These are phyloP conservation scores for Pythium sukuiense DNA, from an alignment of 352 stramenopile genomes.

Conservation along the genomic window DNA sequence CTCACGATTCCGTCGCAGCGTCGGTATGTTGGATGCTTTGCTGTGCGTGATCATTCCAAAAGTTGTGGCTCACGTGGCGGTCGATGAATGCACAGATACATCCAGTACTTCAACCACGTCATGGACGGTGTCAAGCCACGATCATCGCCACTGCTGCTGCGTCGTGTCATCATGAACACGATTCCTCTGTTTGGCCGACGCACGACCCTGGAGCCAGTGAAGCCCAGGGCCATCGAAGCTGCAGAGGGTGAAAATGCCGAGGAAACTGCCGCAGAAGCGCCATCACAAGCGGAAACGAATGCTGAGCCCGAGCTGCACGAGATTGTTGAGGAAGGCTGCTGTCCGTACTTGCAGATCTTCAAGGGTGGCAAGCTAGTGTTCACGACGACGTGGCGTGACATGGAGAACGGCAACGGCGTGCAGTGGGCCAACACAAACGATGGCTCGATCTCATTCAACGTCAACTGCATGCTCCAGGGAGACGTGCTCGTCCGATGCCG, in stretches of 20 bases:
- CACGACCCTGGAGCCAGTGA: conserved; percentile 55
- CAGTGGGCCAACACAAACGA: conserved; percentile 90
- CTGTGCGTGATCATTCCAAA: background rate
- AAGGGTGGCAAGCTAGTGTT: conserved; percentile 96
- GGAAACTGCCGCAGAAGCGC: conserved; percentile 13
- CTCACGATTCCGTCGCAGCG: conserved; percentile 97
- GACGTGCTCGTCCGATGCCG: conserved; percentile 96
- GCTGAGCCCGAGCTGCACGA: conserved; percentile 59
- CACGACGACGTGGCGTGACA: conserved; percentile 90
- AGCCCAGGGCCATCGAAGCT: conserved; percentile 32
- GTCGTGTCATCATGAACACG: conserved; percentile 96
- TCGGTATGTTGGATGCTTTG: conserved; percentile 41
- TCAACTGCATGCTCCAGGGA: conserved; percentile 96
- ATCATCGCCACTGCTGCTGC: conserved; percentile 93
- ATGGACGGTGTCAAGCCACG: conserved; percentile 94
- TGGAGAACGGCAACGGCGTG: conserved; percentile 84
- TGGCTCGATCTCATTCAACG: conserved; percentile 92
- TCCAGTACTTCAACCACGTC: conserved; percentile 98
- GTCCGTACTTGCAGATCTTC: conserved; percentile 98
- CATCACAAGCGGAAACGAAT: conserved; percentile 21
- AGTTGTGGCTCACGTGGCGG: background rate
- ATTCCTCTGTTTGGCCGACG: conserved; percentile 87
- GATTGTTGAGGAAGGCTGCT: conserved; percentile 89
- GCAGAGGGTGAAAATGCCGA: conserved; percentile 31
- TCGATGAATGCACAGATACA: conserved; percentile 72